A percentile compares a stretch with the other conserved stretches of the same genome.
These are phyloP conservation scores for Gymnopus androsaceus DNA, from an alignment of 1,284 basidiomycete species.

Conservation along the genomic window DNA sequence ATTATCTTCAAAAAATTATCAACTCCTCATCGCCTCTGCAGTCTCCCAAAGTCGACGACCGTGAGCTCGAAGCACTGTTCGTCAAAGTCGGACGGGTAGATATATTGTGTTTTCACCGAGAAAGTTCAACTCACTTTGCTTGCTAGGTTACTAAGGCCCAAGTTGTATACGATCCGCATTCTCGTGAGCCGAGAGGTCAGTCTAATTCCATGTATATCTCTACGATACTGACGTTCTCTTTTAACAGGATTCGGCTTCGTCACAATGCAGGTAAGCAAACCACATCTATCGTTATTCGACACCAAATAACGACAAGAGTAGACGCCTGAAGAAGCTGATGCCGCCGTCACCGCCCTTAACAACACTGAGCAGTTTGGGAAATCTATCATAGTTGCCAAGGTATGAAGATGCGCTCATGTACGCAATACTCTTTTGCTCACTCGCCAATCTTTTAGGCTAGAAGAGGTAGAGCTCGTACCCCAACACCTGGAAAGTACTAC, in stretches of 20 bases:
- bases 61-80: slow-evolving; percentile 87
- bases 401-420: too few species aligned
- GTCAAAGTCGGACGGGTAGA: slow-evolving; percentile 85
- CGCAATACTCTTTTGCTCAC: not conserved
- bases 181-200: slow-evolving; percentile 83
- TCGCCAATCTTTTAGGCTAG: slow-evolving; percentile 63
- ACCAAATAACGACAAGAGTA: too few species aligned
- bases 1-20: too few species aligned
- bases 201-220: not conserved
- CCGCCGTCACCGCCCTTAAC: slow-evolving; percentile 83
- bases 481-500: slow-evolving; percentile 93
- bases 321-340: slow-evolving; percentile 83
- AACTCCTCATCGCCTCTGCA: too few species aligned
- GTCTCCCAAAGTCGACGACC: slow-evolving; percentile 77
- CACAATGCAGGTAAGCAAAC: too few species aligned
- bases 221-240: not conserved
- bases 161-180: slow-evolving; percentile 97
- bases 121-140: not conserved
- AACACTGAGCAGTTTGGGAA: slow-evolving; percentile 87
- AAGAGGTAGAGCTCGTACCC: slow-evolving; percentile 90
- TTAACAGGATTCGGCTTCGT: slow-evolving; percentile 88
- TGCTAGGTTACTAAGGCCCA: slow-evolving; percentile 81
- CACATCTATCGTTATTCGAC: too few species aligned
- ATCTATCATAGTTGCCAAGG: slow-evolving; percentile 85
- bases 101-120: not conserved